These are phyloP conservation scores for Adenanthera pavonina DNA, from an alignment of 306 rosid species.

Conservation along the genomic window DNA sequence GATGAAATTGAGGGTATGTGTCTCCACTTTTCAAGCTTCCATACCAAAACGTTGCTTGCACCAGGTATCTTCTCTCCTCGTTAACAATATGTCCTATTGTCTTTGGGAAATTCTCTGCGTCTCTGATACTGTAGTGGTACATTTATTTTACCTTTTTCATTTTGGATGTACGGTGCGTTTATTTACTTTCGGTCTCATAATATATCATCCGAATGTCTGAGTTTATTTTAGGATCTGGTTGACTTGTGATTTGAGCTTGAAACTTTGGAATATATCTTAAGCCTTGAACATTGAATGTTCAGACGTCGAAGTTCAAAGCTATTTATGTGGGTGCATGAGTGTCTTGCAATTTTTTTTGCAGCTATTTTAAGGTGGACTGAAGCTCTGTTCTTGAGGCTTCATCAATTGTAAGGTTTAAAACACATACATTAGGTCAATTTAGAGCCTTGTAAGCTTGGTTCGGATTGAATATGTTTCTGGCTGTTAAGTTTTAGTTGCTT, in stretches of 20 bases:
- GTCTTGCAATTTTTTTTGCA: constrained; percentile 9
- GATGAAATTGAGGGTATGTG: constrained; percentile 87
- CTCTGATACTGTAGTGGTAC: constrained; percentile 68
- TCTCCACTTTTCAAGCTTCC: constrained; percentile 74
- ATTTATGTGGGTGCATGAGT: constrained; percentile 26
- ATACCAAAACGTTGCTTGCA: constrained; percentile 81
- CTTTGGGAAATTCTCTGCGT: constrained; percentile 81
- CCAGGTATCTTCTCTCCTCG: constrained; percentile 74
- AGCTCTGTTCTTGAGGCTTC: constrained; percentile 13
- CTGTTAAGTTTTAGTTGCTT: constrained; percentile 36
- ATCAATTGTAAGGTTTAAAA: constrained; percentile 11
- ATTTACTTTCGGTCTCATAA: constrained; percentile 26
- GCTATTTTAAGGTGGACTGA: constrained; percentile 12
- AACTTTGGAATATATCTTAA: constrained; percentile 5
- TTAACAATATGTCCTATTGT: constrained; percentile 77
- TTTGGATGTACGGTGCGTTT: neutral
- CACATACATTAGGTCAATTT: constrained; percentile 6
- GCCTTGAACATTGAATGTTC: constrained; percentile 1
- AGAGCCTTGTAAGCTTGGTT: constrained; percentile 34
- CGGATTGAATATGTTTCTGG: constrained; percentile 32
- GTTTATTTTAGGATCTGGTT: constrained; percentile 1
- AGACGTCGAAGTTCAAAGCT: constrained; percentile 1
- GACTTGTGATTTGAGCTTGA: neutral
- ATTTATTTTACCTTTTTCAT: neutral
- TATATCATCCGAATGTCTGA: constrained; percentile 30